Percentiles rank a stretch among this genome's conserved stretches.
Conservation (phyloP, 495 filamentous ascomycete genomes). For the Talaromyces liani region DNA sequence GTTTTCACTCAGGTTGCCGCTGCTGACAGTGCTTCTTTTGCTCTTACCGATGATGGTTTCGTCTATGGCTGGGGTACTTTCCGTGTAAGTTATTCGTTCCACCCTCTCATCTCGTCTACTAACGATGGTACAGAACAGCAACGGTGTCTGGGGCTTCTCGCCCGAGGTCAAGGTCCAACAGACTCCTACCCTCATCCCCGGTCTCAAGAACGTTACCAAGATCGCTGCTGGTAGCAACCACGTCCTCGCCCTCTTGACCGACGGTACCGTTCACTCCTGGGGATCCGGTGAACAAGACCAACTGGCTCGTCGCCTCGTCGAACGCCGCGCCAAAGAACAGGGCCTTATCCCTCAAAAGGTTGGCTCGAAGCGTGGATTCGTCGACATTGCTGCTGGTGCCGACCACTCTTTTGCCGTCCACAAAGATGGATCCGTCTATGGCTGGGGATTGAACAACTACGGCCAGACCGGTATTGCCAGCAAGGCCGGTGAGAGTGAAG, state of each 20-base stretch:
- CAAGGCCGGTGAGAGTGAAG: constrained; percentile 48
- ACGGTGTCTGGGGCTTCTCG: constrained; percentile 67
- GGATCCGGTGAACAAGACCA: constrained; percentile 67
- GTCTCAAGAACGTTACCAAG: constrained; percentile 54
- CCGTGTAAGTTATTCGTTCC: constrained; percentile 34
- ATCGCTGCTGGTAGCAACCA: constrained; percentile 64
- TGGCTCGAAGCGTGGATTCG: constrained; percentile 49
- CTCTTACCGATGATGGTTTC: constrained; percentile 53
- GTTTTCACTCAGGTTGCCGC: constrained; percentile 53
- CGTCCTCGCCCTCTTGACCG: constrained; percentile 58
- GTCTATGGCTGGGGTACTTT: constrained; percentile 73
- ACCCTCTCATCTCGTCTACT: background rate
- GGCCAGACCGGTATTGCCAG: constrained; percentile 59
- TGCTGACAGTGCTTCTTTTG: constrained; percentile 56
- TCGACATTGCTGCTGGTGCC: constrained; percentile 51
- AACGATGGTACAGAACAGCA: constrained; percentile 40
- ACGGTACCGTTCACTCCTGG: constrained; percentile 62
- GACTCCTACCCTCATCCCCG: constrained; percentile 39
- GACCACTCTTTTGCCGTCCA: constrained; percentile 67
- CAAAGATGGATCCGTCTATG: constrained; percentile 51
- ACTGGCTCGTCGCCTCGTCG: constrained; percentile 61
- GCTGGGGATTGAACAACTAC: constrained; percentile 73
- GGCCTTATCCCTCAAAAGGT: constrained; percentile 54
- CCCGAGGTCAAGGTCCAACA: constrained; percentile 25
- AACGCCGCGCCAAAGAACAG: constrained; percentile 50